Evolutionary conservation across 352 stramenopile species (phyloP).

Genomic region (Discostella stelligera): DNA sequence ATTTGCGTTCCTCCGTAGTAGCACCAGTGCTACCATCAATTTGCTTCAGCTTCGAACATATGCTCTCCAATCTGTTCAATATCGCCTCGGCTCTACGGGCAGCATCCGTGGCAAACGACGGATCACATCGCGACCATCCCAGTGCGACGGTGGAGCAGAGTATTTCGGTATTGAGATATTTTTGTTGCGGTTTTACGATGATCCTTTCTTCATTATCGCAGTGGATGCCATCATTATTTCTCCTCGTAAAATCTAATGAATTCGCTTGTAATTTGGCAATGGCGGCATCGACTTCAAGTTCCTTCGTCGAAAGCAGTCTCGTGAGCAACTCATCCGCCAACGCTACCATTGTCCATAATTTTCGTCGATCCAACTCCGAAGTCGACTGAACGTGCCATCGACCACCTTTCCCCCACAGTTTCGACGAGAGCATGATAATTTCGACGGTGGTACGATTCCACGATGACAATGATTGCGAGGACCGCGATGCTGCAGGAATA

Average conservation of each 20-base stretch:
- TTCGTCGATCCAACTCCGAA: background rate
- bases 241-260: background rate
- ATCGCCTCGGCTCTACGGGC: slow-evolving; percentile 33
- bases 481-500: no score
- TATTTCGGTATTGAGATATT: slow-evolving; percentile 23
- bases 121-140: slow-evolving; percentile 46
- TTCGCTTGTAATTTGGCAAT: background rate
- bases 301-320: background rate
- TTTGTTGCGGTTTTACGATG: background rate
- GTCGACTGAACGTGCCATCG: background rate
- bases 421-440: slow-evolving; percentile 33
- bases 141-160: slow-evolving; percentile 40
- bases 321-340: slow-evolving; percentile 8
- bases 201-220: background rate
- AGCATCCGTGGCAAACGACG: slow-evolving; percentile 20
- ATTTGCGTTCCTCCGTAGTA: background rate
- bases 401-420: slow-evolving; percentile 23
- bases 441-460: slow-evolving; percentile 31
- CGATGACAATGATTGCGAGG: slow-evolving; percentile 3
- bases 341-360: background rate
- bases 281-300: background rate
- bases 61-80: slow-evolving; percentile 33
- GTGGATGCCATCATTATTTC: background rate
- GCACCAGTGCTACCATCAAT: background rate
- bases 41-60: slow-evolving; percentile 14